Evolutionary conservation across 2,329 filamentous ascomycete genomes (phyloP), one percentile per base, ranked within the genome.

Genomic region (Balansia obtecta): DNA sequence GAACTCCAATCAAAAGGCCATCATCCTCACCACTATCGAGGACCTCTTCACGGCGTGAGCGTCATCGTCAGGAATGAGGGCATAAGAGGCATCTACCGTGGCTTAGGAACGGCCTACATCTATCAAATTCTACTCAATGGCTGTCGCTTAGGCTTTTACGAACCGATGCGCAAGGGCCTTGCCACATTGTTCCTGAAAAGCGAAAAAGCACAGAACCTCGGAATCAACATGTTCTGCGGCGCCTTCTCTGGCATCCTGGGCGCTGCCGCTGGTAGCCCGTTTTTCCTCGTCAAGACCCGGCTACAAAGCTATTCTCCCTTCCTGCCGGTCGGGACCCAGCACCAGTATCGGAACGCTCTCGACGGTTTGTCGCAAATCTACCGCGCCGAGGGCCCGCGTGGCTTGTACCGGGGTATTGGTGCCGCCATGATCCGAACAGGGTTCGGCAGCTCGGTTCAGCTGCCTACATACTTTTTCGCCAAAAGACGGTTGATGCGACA

Each of bases 71-170:
- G 84, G 59, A 94, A 97, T 68, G 93, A 98, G 69, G 93, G 93
- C 10, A 61, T 93, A 18, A 76, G 77, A 52, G 91, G 91, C 49
- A 78, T 97, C 56, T 87, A 97, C 68, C 82, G 91, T 53, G 93
- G 93, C 50, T 76, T 98, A 52, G 87, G 88, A 20, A 90, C 86
- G 63, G 93, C 93, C 58, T 98, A 97, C 68, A 76, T 95, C 63
- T 98, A 98, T 72, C 93, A 98, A 71, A 81, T 97, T 62, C 80
- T 95, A 48, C 82, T 98, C 61, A 98, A 98, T 67, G 93, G 93
- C 61, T 98, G 90, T 70, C 88, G 93, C 50, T 75, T 98, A 50
- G 90, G 93, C 54, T 96, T 98, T 75, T 98, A 98, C 75, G 93
- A 98, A 65, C 93, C 93, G 5, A 80, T 97, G 70, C 88, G 93